Evolutionary conservation across 2,329 filamentous ascomycete genomes (phyloP), one percentile per base, ranked within the genome.

Genomic region (Colletotrichum ledebouriae): DNA sequence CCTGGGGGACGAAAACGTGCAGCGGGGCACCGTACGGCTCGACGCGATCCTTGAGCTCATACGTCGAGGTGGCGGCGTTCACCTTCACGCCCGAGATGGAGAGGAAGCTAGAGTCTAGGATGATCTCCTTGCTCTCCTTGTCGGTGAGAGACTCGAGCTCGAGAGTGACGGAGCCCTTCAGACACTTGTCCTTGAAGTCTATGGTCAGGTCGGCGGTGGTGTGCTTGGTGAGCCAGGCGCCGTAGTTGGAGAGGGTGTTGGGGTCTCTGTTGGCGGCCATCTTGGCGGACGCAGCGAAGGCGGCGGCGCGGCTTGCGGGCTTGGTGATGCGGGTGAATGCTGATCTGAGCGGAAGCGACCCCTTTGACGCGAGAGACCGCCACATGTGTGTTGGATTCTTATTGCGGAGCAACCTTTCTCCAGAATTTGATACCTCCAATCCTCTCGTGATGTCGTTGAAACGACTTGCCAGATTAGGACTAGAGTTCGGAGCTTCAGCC

Each of bases 171-270:
- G 87, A 90, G 25, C 96, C 96, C 69, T 86, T 87, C 71, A 98
- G 86, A 62, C 87, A 86, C 83, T 94, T 92, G 76, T 89, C 85
- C 69, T 92, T 87, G 78, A 98, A 99, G 75, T 97, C 90, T 73
- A 98, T 90, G 73, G 89, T 89, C 75, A 98, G 89, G 78, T 92
- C 89, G 66, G 93, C 92, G 20, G 88, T 90, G 20, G 94, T 96
- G 82, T 98, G 94, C 77, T 87, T 90, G 17, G 93, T 97, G 70
- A 88, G 85, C 90, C 94, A 98, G 63, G 91, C 90, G 79, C 93
- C 90, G 81, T 98, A 98, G 83, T 98, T 98, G 77, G 93, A 92
- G 67, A 96, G 82, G 29, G 96, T 98, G 79, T 94, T 97, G 60
- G 94, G 94, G 81, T 98, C 95, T 75, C 93, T 88, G 58, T 84